Evolutionary conservation across 2,329 filamentous ascomycete species (phyloP), one percentile per base, ranked within the genome.

Genomic region (Cadophora gregata): DNA sequence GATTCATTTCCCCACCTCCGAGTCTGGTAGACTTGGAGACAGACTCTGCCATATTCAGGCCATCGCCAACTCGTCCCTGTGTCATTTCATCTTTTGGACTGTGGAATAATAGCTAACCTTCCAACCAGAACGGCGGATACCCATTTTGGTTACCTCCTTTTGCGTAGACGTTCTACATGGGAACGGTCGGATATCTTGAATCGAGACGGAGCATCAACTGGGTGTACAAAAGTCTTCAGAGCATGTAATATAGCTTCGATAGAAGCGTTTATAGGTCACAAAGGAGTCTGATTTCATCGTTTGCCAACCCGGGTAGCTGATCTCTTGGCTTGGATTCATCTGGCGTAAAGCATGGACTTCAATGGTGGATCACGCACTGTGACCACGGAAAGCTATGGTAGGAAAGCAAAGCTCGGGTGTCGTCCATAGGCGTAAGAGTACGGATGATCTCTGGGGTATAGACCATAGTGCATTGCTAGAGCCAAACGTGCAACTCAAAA

Each of bases 111-210:
- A 10, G 31, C n/a, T 80, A 84, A 97, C 70, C 99, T 99, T 86
- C 89, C 94, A 75, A 84, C 91, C 99, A 99, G 89, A 99, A 98
- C 77, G 89, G 89, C 38, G 93, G 93, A 27, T 99, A 99, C 80
- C 94, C 94, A 19, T 97, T 98, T 81, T 93, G 89, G 76, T 85
- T 99, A 69, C 96, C 96, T 64, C 96, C 96, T 12, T 98, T 99
- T 80, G 73, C 74, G 51, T 77, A 77, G 69, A 71, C 62, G 24
- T 12, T 24, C 51, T 25, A 25, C 24, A 21, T 33, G 38, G 25
- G 7, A 21, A 14, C 16, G n/a, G 33, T 38, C 9, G 45, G 12
- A 53, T 45, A 31, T 36, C 24, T 47, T 29, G 21, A 16, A 24
- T 8, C 8, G 12, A 21, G 21, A 24, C n/a, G n/a, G 29, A 60